Conservation (phyloP, 495 filamentous ascomycete species). For the Entonaema liquescens region DNA sequence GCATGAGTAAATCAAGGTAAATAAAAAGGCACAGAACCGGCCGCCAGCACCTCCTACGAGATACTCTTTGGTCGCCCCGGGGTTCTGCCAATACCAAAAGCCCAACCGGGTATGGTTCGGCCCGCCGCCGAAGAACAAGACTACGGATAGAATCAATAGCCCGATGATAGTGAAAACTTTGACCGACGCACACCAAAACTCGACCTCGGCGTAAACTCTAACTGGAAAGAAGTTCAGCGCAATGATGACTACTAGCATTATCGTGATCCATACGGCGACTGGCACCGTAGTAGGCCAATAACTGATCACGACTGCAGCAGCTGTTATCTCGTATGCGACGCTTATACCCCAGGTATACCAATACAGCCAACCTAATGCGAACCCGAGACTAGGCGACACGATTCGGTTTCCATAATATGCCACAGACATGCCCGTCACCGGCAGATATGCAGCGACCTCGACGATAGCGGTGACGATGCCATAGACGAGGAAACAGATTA, state of each 20-base stretch:
- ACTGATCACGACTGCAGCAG: constrained; percentile 55
- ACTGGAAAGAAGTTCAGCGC: constrained; percentile 48
- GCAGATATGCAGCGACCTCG: constrained; percentile 65
- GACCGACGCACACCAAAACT: constrained; percentile 63
- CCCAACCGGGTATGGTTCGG: constrained; percentile 62
- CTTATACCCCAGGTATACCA: constrained; percentile 47
- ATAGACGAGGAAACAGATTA: constrained; percentile 38
- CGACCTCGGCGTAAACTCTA: constrained; percentile 60
- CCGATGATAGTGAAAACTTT: constrained; percentile 70
- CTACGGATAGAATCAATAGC: constrained; percentile 68
- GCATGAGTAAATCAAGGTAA: constrained; percentile 43
- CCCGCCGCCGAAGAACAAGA: constrained; percentile 68
- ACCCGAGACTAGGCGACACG: constrained; percentile 61
- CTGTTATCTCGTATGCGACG: constrained; percentile 50
- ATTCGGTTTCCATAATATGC: constrained; percentile 36
- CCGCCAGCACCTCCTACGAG: constrained; percentile 55
- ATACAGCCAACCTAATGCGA: constrained; percentile 76
- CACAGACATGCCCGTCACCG: constrained; percentile 49
- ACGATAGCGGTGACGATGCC: constrained; percentile 35
- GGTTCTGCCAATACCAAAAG: constrained; percentile 71
- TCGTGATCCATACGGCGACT: constrained; percentile 62
- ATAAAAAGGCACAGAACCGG: constrained; percentile 46
- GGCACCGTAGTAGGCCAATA: constrained; percentile 57
- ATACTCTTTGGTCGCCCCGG: constrained; percentile 68
- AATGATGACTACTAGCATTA: constrained; percentile 46